Evolutionary conservation across 2,329 filamentous ascomycete genomes (phyloP), one percentile per base, ranked within the genome.

Genomic region (Colletotrichum cereale): DNA sequence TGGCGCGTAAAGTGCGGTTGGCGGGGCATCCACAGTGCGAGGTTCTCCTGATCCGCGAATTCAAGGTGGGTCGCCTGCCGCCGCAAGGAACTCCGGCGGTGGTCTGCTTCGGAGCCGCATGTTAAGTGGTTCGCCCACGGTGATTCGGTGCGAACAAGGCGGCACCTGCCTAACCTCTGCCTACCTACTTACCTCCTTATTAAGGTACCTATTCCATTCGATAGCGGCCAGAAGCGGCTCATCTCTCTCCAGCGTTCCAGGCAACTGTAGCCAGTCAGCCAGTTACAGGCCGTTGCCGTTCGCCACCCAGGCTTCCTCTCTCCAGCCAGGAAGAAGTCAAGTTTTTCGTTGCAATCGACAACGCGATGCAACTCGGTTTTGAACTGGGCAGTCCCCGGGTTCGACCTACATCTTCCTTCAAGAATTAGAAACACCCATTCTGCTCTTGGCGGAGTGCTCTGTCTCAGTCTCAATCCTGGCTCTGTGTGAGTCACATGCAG

Each of bases 1-100:
- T 34, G 24, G 50, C 68, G 68, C 68, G 68, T 71, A 71, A 71
- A 71, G 68, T 71, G 68, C 62, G 34, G 34, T 47, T 44, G 34
- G 40, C 58, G 40, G 52, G 65, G 64, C 21, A 44, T 24, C 29
- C 18, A 67, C 64, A 66, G 64, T 66, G 64, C 47, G 47, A 14
- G 7, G 42, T 47, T 21, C 42, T 52, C 29, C 3, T 3, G 7
- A 4, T 29, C 18, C 2, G 18, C 18, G 18, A n/a, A 21, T 8
- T 44, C 18, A n/a, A 44, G 21, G 42, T 47, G 42, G 42, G 21
- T 5, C 2, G 21, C 21, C 21, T 5, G 29, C 48, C 8, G 47
- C 24, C 24, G 14, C 11, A 3, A 29, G 48, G 47, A 50, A 29
- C 24, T 36, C 31, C 31, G 5, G 52, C 21, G n/a, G 24, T 14